Evolutionary conservation across 768 basidiomycete species (phyloP).

Genomic region (Tephrocybe sp.): DNA sequence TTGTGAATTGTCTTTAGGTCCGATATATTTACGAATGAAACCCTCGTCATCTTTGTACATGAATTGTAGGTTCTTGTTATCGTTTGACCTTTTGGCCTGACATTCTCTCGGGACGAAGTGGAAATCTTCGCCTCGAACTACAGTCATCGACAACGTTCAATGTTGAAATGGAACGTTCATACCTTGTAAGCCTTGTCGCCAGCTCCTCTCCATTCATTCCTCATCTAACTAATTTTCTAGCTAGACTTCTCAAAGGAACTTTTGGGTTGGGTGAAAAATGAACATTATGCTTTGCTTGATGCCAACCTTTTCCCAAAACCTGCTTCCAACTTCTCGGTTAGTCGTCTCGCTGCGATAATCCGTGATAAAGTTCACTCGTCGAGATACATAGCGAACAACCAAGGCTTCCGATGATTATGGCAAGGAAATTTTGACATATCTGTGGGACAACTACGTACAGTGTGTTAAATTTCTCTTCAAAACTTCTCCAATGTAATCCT

Average conservation of each 20-base stretch:
- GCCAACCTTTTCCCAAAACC: slow-evolving; percentile 80
- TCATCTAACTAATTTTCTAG: slow-evolving; percentile 35
- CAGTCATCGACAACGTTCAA: slow-evolving; percentile 70
- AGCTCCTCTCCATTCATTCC: not conserved
- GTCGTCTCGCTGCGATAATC: not conserved
- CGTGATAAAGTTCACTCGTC: not conserved
- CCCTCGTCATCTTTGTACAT: slow-evolving; percentile 85
- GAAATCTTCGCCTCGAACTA: slow-evolving; percentile 84
- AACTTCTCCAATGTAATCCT: not conserved
- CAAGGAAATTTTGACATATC: slow-evolving; percentile 66
- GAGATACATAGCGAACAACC: slow-evolving; percentile 29
- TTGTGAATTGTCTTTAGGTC: slow-evolving; percentile 38
- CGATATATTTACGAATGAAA: slow-evolving; percentile 75
- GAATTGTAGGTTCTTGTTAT: slow-evolving; percentile 70
- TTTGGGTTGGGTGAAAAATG: slow-evolving; percentile 68
- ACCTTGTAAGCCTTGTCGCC: slow-evolving; percentile 53
- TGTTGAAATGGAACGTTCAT: slow-evolving; percentile 76
- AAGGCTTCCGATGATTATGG: slow-evolving; percentile 45
- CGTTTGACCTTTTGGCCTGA: not conserved
- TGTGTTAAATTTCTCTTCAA: slow-evolving; percentile 34
- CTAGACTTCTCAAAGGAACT: slow-evolving; percentile 82
- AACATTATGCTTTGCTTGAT: slow-evolving; percentile 77
- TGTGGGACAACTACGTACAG: slow-evolving; percentile 98
- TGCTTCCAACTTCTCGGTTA: slow-evolving; percentile 32
- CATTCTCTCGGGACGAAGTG: slow-evolving; percentile 43